Conservation (phyloP, 305 asterid genomes). For the Fraxinus velutina region DNA sequence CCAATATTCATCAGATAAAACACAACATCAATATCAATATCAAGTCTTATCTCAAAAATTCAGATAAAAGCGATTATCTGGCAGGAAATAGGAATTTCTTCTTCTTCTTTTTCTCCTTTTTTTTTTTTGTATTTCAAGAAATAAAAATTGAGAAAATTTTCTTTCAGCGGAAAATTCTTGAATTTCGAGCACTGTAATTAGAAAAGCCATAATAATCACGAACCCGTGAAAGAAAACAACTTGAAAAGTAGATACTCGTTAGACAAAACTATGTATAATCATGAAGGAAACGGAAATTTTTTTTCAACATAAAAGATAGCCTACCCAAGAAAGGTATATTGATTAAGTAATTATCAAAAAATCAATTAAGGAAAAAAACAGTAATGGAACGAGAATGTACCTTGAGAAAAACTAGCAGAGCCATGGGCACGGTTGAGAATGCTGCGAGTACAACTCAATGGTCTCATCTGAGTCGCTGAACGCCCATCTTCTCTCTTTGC, state of each 20-base stretch:
- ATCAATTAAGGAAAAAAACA: neutral
- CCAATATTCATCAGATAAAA: neutral
- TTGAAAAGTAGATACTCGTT: neutral
- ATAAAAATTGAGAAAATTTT: no score
- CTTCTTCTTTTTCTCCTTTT: no score
- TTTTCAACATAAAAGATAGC: neutral
- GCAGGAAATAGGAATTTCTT: no score
- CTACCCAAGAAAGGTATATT: neutral
- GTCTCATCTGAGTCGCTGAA: slow-evolving; percentile 67
- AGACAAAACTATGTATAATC: neutral
- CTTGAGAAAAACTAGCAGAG: slow-evolving; percentile 88
- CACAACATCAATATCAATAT: neutral
- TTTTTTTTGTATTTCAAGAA: no score
- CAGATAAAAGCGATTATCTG: neutral
- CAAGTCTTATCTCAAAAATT: neutral
- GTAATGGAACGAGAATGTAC: slow-evolving; percentile 26
- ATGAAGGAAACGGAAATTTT: neutral
- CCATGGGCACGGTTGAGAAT: slow-evolving; percentile 90
- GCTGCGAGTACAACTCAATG: slow-evolving; percentile 60
- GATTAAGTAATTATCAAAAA: neutral
- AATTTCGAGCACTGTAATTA: neutral
- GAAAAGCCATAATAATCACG: neutral
- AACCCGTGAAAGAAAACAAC: neutral
- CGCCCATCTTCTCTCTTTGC: slow-evolving; percentile 76
- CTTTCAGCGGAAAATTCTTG: no score